Conservation (phyloP, 2,329 filamentous ascomycete genomes). For the Aureobasidium sp. region DNA sequence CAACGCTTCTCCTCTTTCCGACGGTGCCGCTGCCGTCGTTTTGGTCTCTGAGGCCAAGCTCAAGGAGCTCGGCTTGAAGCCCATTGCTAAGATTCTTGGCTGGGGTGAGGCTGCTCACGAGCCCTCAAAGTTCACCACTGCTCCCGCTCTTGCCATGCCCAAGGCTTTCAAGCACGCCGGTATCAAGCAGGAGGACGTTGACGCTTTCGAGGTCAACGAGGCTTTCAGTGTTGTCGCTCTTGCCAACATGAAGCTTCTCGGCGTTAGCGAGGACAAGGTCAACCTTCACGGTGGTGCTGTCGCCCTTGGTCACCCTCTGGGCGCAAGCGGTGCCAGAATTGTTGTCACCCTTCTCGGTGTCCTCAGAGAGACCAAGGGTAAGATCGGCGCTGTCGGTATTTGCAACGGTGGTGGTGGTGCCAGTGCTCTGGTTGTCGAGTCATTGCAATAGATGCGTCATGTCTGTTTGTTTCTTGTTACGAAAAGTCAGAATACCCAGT, state of each 20-base stretch:
- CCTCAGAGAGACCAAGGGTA: slow-evolving; percentile 80
- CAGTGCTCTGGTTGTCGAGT: slow-evolving; percentile 84
- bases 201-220: slow-evolving; percentile 99
- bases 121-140: slow-evolving; percentile 91
- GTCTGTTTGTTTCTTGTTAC: slow-evolving; percentile 11
- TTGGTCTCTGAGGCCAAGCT: slow-evolving; percentile 91
- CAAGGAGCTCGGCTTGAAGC: slow-evolving; percentile 83
- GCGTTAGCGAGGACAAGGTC: slow-evolving; percentile 72
- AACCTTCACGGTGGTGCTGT: slow-evolving; percentile 94
- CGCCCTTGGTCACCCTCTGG: slow-evolving; percentile 89
- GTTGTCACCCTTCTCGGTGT: slow-evolving; percentile 84
- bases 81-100: slow-evolving; percentile 90
- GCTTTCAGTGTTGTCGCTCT: slow-evolving; percentile 95
- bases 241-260: slow-evolving; percentile 89
- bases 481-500: slow-evolving; percentile 11
- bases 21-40: slow-evolving; percentile 85
- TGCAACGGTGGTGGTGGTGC: slow-evolving; percentile 98
- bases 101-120: slow-evolving; percentile 92
- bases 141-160: slow-evolving; percentile 86
- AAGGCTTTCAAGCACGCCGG: slow-evolving; percentile 96
- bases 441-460: slow-evolving; percentile 16
- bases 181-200: slow-evolving; percentile 65
- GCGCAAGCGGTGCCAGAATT: slow-evolving; percentile 88
- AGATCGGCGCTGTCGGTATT: slow-evolving; percentile 89
- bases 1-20: slow-evolving; percentile 93